Base-by-base conservation (phyloP, 2,329 filamentous ascomycete species). In the Westerdykella aurantiaca region DNA sequence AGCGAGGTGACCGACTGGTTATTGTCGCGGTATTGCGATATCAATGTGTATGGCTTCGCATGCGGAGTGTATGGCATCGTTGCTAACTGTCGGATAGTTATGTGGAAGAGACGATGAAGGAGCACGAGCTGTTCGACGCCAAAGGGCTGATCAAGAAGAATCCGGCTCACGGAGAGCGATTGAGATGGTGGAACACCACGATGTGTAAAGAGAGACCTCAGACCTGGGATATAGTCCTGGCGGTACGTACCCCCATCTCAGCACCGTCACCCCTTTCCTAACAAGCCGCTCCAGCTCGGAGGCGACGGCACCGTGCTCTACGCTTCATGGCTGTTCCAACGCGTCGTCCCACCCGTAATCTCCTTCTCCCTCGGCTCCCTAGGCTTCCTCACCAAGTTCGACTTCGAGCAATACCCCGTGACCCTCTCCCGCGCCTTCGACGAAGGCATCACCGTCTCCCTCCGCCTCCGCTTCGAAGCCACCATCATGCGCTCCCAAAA, bases 231-330 rank as follows among this genome's bases (percentile, higher is more conserved):
- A 94, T 98, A 60, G 83, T 94, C 41, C 81, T 98, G 38, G 94
- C 91, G 0, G 70, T 78, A 58, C 63, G 71, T 29, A 34, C 6
- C 13, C 5, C 5, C 33, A 14, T 11, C 44, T 9, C 14, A 6
- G 3, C 21, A n/a, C n/a, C 16, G 7, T 37, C 29, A 40, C 18
- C 11, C 21, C 16, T n/a, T 13, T 39, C 41, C 25, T 29, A 29
- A 29, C 25, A 12, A 9, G 34, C 42, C 29, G 25, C 38, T 25
- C 12, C 37, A 73, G 70, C 78, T 95, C 3, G 90, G 89, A 39
- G 93, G 93, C 11, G 93, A 98, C 63, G 93, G 93, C n/a, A 98
- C 93, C 0, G 91, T 98, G 6, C 74, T 98, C 10, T 97, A 95
- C 62, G 87, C 91, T 4, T 95, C 88, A 61, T 97, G 91, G 90